Conservation (phyloP, 2,329 filamentous ascomycete species). For the Triangularia setosa region DNA sequence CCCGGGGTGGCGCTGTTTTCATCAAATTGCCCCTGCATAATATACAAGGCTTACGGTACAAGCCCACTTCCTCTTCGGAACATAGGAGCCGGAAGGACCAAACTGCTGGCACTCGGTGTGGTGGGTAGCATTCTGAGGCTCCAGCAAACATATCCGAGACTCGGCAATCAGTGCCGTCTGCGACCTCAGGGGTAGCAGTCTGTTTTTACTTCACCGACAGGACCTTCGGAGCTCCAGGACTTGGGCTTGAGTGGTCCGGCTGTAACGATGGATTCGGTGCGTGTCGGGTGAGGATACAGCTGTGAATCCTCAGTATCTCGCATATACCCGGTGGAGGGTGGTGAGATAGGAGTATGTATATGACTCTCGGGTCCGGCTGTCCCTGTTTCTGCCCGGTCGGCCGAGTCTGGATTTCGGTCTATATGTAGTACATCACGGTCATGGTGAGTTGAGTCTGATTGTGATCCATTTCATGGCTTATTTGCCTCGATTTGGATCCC, state of each 20-base stretch:
- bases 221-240: conserved; percentile 4
- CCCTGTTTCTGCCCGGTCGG: not conserved
- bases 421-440: not conserved
- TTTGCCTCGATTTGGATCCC: not conserved
- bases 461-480: not conserved
- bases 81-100: conserved; percentile 4
- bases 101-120: conserved; percentile 2
- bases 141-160: not conserved
- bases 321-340: not conserved
- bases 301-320: not conserved
- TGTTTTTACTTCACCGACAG: not conserved
- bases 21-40: conserved; percentile 20
- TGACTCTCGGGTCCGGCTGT: not conserved
- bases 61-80: not conserved
- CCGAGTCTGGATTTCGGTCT: not conserved
- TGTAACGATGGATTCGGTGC: not conserved
- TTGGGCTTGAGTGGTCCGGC: not conserved
- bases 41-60: conserved; percentile 7
- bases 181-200: not conserved
- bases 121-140: not conserved
- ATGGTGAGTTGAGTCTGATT: not conserved
- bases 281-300: not conserved
- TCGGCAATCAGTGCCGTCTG: not conserved
- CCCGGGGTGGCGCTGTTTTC: conserved; percentile 21
- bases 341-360: not conserved